Conservation (phyloP, 495 filamentous ascomycete species). For the Chlorociboria aeruginascens region DNA sequence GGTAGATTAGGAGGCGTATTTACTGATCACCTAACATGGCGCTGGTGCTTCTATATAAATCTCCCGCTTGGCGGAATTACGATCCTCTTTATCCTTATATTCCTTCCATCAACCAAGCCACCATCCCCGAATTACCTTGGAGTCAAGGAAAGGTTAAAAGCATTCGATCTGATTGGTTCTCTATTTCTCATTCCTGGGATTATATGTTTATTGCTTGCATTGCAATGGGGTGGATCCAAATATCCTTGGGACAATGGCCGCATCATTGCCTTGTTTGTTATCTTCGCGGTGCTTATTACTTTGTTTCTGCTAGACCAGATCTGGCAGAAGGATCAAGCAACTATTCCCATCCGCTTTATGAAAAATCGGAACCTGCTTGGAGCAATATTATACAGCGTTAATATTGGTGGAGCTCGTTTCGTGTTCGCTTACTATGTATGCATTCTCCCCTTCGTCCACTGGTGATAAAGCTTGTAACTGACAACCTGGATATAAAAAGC, state of each 20-base stretch:
- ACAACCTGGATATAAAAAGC: too few relatives aligned
- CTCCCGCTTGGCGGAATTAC: not conserved
- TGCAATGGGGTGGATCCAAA: conserved; percentile 73
- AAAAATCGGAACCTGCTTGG: too few relatives aligned
- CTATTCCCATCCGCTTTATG: conserved; percentile 57
- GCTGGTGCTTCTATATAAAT: conserved; percentile 59
- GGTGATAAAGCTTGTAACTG: too few relatives aligned
- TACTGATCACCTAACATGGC: not conserved
- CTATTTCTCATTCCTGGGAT: conserved; percentile 58
- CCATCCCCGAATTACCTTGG: too few relatives aligned
- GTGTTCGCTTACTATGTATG: too few relatives aligned
- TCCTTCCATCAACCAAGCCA: too few relatives aligned
- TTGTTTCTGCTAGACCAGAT: conserved; percentile 52
- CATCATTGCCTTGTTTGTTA: conserved; percentile 57
- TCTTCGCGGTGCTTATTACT: conserved; percentile 51
- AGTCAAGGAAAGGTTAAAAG: conserved; percentile 12
- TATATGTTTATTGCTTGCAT: conserved; percentile 58
- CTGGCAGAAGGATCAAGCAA: conserved; percentile 51
- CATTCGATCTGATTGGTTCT: conserved; percentile 59
- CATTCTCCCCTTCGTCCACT: too few relatives aligned
- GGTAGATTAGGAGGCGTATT: too few relatives aligned
- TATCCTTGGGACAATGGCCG: conserved; percentile 56
- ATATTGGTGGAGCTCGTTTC: too few relatives aligned
- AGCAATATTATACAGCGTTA: too few relatives aligned
- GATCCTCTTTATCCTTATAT: not conserved